Conservation (phyloP, 2,329 filamentous ascomycete species). For the Macroventuria anomochaeta region DNA sequence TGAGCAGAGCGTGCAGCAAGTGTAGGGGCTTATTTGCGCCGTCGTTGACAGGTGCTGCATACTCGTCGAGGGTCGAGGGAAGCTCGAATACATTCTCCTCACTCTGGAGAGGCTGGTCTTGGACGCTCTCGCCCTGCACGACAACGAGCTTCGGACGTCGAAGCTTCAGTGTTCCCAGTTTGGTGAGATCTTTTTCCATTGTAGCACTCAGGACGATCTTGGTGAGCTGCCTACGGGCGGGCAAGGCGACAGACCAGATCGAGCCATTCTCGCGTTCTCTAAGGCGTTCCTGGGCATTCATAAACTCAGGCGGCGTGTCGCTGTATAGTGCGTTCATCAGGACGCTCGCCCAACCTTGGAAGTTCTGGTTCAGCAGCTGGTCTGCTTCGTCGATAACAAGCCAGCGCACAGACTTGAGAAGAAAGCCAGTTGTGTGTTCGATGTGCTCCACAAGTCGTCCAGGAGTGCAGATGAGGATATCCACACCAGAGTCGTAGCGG, state of each 20-base stretch:
- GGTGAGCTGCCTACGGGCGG: conserved; percentile 59
- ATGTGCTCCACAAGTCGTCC: conserved; percentile 92
- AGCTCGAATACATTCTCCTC: conserved; percentile 60
- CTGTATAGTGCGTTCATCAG: conserved; percentile 67
- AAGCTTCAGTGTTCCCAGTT: conserved; percentile 76
- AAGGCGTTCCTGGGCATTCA: conserved; percentile 61
- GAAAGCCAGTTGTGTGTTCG: conserved; percentile 81
- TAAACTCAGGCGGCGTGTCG: conserved; percentile 55
- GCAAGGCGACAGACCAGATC: conserved; percentile 42
- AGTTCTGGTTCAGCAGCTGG: conserved; percentile 87
- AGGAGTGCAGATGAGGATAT: conserved; percentile 89
- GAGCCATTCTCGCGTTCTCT: conserved; percentile 51
- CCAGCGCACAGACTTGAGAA: conserved; percentile 80
- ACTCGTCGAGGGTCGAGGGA: conserved; percentile 58
- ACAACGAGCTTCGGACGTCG: conserved; percentile 77
- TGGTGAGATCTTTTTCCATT: conserved; percentile 84
- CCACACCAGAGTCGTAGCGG: conserved; percentile 73
- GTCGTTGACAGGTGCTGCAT: conserved; percentile 57
- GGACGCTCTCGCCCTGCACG: conserved; percentile 63
- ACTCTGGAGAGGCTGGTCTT: conserved; percentile 27
- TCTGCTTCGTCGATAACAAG: conserved; percentile 94
- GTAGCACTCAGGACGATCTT: conserved; percentile 92
- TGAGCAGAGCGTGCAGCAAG: conserved; percentile 76
- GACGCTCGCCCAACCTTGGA: conserved; percentile 84
- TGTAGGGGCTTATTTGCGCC: conserved; percentile 73